Conservation (phyloP, 2,329 filamentous ascomycete genomes). For the Fusarium protoensiforme region DNA sequence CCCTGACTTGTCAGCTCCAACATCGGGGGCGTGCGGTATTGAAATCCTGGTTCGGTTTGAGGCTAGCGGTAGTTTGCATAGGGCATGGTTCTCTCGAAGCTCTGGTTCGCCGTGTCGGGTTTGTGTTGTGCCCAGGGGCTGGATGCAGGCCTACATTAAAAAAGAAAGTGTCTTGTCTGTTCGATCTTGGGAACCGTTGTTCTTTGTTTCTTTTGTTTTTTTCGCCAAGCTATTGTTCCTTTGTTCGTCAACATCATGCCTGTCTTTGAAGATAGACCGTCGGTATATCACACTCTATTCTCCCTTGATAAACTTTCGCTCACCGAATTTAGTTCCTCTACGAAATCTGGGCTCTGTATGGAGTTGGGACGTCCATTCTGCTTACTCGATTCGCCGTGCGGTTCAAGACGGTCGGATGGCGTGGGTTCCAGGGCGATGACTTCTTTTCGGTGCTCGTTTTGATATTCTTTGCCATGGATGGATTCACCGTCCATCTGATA, state of each 20-base stretch:
- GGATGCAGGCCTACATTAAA: not conserved
- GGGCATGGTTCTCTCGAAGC: not conserved
- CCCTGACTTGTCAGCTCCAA: not conserved
- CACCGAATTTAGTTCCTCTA: slow-evolving; percentile 37
- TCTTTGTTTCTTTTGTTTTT: not conserved
- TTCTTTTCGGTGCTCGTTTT: slow-evolving; percentile 49
- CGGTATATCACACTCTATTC: not conserved
- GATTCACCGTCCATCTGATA: slow-evolving; percentile 48
- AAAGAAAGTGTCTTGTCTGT: not conserved
- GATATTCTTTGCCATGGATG: slow-evolving; percentile 49
- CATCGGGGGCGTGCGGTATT: not conserved
- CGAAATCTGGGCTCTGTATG: slow-evolving; percentile 48
- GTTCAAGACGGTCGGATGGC: slow-evolving; percentile 50
- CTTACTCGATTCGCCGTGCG: slow-evolving; percentile 49
- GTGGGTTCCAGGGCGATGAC: slow-evolving; percentile 53
- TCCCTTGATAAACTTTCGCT: not conserved
- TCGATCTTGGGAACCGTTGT: not conserved
- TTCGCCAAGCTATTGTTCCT: not conserved
- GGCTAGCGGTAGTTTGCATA: not conserved
- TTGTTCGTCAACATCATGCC: slow-evolving; percentile 2
- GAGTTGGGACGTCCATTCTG: slow-evolving; percentile 46
- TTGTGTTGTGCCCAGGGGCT: not conserved
- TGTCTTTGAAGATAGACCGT: slow-evolving; percentile 6
- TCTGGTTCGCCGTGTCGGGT: not conserved
- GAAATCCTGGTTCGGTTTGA: not conserved